These are phyloP conservation scores for Colletotrichum paranaense DNA, from an alignment of 2,329 filamentous ascomycete genomes.

Conservation along the genomic window DNA sequence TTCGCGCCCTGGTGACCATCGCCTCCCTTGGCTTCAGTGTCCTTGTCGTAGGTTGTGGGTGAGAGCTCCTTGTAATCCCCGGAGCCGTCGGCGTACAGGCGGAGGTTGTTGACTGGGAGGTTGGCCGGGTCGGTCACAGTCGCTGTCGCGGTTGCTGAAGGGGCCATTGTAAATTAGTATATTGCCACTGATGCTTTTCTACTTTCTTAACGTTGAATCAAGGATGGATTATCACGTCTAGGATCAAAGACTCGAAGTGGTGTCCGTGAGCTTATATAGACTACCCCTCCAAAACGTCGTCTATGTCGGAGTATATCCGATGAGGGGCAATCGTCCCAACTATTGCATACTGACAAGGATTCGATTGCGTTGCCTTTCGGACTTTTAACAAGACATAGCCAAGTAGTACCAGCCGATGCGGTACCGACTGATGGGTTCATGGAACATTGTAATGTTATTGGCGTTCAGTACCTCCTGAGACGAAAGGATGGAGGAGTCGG, in stretches of 20 bases:
- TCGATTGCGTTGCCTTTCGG: constrained; percentile 53
- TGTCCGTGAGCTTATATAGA: constrained; percentile 26
- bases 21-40: constrained; percentile 41
- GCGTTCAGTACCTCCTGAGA: not conserved
- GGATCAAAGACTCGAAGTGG: not conserved
- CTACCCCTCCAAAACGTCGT: constrained; percentile 4
- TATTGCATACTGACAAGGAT: constrained; percentile 57
- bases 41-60: constrained; percentile 40
- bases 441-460: constrained; percentile 2
- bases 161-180: constrained; percentile 43
- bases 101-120: constrained; percentile 40
- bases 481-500: constrained; percentile 2
- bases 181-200: not conserved
- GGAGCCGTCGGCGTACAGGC: constrained; percentile 46
- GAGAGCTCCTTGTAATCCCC: constrained; percentile 46
- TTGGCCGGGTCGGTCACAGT: constrained; percentile 38
- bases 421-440: constrained; percentile 7
- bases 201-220: not conserved
- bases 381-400: not conserved
- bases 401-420: constrained; percentile 6
- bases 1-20: constrained; percentile 37
- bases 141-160: constrained; percentile 46
- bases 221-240: not conserved
- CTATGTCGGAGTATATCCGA: constrained; percentile 20
- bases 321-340: constrained; percentile 11